Evolutionary conservation across 2,329 filamentous ascomycete genomes (phyloP).

Genomic region (Gnomoniopsis sp.): DNA sequence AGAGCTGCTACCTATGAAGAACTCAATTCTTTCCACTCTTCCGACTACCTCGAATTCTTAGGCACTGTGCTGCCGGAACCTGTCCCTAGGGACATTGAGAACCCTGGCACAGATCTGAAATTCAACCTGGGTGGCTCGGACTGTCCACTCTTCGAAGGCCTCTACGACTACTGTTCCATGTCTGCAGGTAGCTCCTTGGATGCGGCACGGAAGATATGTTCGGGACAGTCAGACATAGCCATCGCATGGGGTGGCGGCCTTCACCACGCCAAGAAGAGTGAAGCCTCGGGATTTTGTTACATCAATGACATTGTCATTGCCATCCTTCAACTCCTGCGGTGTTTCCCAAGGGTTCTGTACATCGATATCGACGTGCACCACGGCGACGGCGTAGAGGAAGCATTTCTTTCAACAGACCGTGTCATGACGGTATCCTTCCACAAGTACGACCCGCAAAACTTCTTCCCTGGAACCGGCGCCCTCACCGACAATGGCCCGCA

Average conservation of each 20-base stretch:
- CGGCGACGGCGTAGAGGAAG: slow-evolving; percentile 86
- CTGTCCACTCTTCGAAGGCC: slow-evolving; percentile 92
- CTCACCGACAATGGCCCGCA: slow-evolving; percentile 81
- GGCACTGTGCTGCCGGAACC: slow-evolving; percentile 65
- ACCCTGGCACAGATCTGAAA: slow-evolving; percentile 59
- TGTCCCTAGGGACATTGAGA: slow-evolving; percentile 62
- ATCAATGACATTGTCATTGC: slow-evolving; percentile 97
- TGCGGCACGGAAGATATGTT: slow-evolving; percentile 83
- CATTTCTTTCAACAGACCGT: slow-evolving; percentile 83
- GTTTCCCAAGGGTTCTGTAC: slow-evolving; percentile 83
- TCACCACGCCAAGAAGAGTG: slow-evolving; percentile 91
- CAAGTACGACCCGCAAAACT: slow-evolving; percentile 81
- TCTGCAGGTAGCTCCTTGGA: slow-evolving; percentile 90
- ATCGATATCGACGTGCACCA: slow-evolving; percentile 94
- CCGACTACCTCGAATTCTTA: slow-evolving; percentile 89
- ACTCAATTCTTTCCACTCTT: slow-evolving; percentile 79
- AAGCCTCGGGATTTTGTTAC: slow-evolving; percentile 96
- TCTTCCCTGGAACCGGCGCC: slow-evolving; percentile 89
- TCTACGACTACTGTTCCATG: slow-evolving; percentile 92
- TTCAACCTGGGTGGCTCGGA: slow-evolving; percentile 91
- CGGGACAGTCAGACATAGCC: slow-evolving; percentile 86
- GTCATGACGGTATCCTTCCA: slow-evolving; percentile 64
- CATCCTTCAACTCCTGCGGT: slow-evolving; percentile 80
- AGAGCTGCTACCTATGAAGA: slow-evolving; percentile 84
- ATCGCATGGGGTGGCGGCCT: slow-evolving; percentile 97